These are phyloP conservation scores for Cutaneotrichosporon curvatum DNA, from an alignment of 1,284 basidiomycete species.

Conservation along the genomic window DNA sequence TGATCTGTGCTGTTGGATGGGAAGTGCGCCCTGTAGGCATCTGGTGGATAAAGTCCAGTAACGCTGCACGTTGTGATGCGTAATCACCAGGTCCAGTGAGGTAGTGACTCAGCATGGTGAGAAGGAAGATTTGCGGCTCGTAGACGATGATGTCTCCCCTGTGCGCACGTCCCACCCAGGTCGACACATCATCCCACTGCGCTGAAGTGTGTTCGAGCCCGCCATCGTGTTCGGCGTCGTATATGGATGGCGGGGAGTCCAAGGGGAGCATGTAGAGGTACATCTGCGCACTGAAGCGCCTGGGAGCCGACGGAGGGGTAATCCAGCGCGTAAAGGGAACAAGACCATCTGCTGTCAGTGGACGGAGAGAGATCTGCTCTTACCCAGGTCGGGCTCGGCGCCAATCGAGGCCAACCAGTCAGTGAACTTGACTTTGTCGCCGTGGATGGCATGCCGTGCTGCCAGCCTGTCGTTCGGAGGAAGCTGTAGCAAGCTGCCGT, in stretches of 20 bases:
- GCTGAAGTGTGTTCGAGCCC: conserved; percentile 16
- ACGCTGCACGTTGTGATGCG: conserved; percentile 3
- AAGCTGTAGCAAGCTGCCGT: conserved; percentile 4
- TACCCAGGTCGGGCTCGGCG: conserved; percentile 7
- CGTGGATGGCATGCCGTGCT: conserved; percentile 7
- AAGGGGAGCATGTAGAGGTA: conserved; percentile 16
- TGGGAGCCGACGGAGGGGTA: conserved; percentile 8
- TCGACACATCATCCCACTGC: background rate
- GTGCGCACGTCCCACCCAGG: conserved; percentile 6
- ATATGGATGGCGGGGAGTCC: background rate
- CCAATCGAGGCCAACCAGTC: conserved; percentile 11
- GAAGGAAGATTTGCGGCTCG: conserved; percentile 15
- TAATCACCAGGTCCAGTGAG: conserved; percentile 7
- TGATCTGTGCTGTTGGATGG: conserved; percentile 4
- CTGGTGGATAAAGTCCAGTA: conserved; percentile 4
- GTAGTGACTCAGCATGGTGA: conserved; percentile 10
- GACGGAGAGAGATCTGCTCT: background rate
- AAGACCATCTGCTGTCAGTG: conserved; percentile 11
- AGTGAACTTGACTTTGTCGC: conserved; percentile 10
- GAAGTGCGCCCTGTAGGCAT: conserved; percentile 5
- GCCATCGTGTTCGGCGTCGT: conserved; percentile 10
- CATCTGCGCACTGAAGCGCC: conserved; percentile 17
- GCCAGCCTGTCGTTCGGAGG: background rate
- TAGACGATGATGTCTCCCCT: conserved; percentile 11
- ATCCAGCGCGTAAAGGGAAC: conserved; percentile 18